Evolutionary conservation across 2,329 filamentous ascomycete species (phyloP), one percentile per base, ranked within the genome.

Genomic region (Leptographium flavum): DNA sequence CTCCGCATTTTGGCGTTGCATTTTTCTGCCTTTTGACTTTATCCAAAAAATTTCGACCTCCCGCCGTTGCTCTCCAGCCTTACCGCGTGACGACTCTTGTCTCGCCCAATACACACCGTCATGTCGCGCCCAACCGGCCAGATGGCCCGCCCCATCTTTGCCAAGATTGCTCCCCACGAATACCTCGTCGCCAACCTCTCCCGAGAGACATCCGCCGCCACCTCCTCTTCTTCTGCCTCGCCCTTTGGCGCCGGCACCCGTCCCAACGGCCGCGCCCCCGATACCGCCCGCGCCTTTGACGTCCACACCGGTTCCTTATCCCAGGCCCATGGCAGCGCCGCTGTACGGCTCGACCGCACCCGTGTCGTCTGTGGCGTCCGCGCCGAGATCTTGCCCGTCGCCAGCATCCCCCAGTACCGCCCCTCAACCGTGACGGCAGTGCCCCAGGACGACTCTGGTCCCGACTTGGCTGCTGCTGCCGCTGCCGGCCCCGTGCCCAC

Each of bases 281-380:
- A 73, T 27, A 74, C 88, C 55, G 76, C 80, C 47, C 81, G 92
- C 38, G 61, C 70, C 21, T 79, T 83, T n/a, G 78, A 79, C 30
- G 71, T 92, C 54, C 92, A 95, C 62, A 78, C 79, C 0, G 83
- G 84, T 23, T 92, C 86, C 21, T 69, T 98, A 42, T 85, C 87
- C 1, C 87, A 98, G 61, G 83, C 87, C 46, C 81, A 94, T 58
- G 92, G 92, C 43, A 93, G 86, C 55, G 83, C 90, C 1, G 81
- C 96, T 0, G 83, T 96, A 42, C 78, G 92, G 31, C 70, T 84
- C 43, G 92, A 92, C 39, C 86, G 93, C 61, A 96, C 90, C 1
- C 87, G 87, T 1, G 86, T 88, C n/a, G 88, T 98, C 32, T 95
- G 88, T 59, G 92, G 90, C 47, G 79, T 98, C 19, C 79, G 90